These are phyloP conservation scores for Leccinum subgranulosum DNA, from an alignment of 768 basidiomycete species.

Conservation along the genomic window DNA sequence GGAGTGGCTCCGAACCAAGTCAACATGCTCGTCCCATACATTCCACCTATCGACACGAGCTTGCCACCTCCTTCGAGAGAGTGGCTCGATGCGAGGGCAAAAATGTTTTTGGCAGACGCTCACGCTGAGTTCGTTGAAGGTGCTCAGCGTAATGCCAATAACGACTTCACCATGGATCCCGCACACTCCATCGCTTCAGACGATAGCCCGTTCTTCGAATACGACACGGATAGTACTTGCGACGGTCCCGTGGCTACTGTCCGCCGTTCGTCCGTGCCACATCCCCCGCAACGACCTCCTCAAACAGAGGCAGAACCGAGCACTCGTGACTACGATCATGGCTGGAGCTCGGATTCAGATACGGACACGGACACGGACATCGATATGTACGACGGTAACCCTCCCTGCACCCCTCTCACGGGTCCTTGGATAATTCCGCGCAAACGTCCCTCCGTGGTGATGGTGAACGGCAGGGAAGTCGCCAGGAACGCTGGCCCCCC, in stretches of 20 bases:
- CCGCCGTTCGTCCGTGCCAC: background rate
- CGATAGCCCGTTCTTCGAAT: slow-evolving; percentile 16
- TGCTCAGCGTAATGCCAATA: background rate
- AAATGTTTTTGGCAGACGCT: slow-evolving; percentile 11
- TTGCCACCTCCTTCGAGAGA: slow-evolving; percentile 12
- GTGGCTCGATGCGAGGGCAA: slow-evolving; percentile 17
- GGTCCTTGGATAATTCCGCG: slow-evolving; percentile 22
- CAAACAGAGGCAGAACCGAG: slow-evolving; percentile 4
- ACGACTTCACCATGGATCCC: background rate
- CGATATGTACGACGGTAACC: slow-evolving; percentile 14
- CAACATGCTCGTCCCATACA: slow-evolving; percentile 24
- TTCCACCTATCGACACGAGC: slow-evolving; percentile 23
- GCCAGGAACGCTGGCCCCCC: background rate
- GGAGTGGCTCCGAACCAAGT: slow-evolving; percentile 26
- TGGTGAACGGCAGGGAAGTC: background rate
- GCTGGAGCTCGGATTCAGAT: slow-evolving; percentile 10
- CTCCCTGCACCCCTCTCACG: slow-evolving; percentile 1
- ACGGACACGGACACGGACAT: slow-evolving; percentile 14
- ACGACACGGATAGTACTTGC: slow-evolving; percentile 22
- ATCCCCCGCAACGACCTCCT: background rate
- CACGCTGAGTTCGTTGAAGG: slow-evolving; percentile 14
- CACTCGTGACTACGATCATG: slow-evolving; percentile 4
- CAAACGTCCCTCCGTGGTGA: slow-evolving; percentile 20
- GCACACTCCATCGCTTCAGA: background rate
- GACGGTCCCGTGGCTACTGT: background rate